phyloP scores from a whole-genome alignment of 1,284 basidiomycete species.

The Cutaneotrichosporon cutaneum region DNA sequence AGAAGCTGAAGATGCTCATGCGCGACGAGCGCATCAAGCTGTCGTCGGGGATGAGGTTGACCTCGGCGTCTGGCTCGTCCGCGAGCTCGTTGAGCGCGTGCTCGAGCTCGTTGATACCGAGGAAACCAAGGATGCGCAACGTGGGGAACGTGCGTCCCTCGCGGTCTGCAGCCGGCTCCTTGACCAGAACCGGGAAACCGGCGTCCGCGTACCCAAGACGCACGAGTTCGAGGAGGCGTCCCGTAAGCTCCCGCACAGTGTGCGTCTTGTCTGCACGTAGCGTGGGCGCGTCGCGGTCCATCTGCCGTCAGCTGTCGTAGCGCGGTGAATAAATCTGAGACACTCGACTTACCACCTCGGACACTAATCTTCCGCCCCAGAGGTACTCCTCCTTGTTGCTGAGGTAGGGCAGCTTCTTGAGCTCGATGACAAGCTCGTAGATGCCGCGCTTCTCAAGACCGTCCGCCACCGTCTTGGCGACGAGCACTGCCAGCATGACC shows the following conservation, averaged over 20 bases:
- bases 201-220: constrained; percentile 59
- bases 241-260: constrained; percentile 46
- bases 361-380: constrained; percentile 73
- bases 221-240: constrained; percentile 45
- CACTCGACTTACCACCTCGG: constrained; percentile 68
- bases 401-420: constrained; percentile 81
- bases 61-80: constrained; percentile 65
- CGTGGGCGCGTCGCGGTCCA: constrained; percentile 53
- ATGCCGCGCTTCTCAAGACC: constrained; percentile 90
- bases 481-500: constrained; percentile 80
- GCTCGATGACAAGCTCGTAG: constrained; percentile 91
- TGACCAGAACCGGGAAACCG: constrained; percentile 79
- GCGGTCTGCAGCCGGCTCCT: constrained; percentile 54
- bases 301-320: constrained; percentile 46
- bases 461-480: constrained; percentile 91
- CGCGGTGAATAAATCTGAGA: constrained; percentile 10
- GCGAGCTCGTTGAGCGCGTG: constrained; percentile 74
- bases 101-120: constrained; percentile 88
- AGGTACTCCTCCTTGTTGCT: constrained; percentile 84
- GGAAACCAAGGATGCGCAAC: constrained; percentile 80
- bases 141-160: constrained; percentile 20
- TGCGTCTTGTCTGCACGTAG: constrained; percentile 47
- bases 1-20: constrained; percentile 47
- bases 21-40: constrained; percentile 19
- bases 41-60: constrained; percentile 62